phyloP scores from a whole-genome alignment of 345 rosid species.

The Aurinia saxatilis region DNA sequence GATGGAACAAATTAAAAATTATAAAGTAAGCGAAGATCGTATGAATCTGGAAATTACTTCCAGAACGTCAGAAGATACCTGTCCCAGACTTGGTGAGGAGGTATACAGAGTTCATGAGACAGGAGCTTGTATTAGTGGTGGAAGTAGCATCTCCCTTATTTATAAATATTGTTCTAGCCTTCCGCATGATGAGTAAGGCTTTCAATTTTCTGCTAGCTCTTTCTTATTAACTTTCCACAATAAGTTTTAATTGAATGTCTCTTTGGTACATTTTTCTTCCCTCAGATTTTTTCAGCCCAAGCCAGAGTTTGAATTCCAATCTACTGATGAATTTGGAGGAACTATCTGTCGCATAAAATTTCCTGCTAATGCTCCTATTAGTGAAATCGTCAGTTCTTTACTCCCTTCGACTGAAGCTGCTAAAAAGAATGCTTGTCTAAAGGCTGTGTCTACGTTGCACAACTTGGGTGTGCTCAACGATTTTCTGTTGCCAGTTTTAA shows the following conservation, averaged over 20 bases:
- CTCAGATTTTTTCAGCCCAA: conserved; percentile 76
- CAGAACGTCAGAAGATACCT: conserved; percentile 56
- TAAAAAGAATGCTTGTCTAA: conserved; percentile 72
- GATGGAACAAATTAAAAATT: conserved; percentile 53
- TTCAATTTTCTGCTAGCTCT: conserved; percentile 16
- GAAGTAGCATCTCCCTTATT: conserved; percentile 72
- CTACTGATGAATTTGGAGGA: conserved; percentile 60
- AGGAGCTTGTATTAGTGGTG: conserved; percentile 76
- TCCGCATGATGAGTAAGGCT: conserved; percentile 84
- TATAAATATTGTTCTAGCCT: conserved; percentile 82
- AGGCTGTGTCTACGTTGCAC: conserved; percentile 79
- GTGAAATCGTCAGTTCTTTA: conserved; percentile 47
- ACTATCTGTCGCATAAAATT: conserved; percentile 61
- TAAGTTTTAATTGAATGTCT: conserved; percentile 7
- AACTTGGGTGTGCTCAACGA: conserved; percentile 64
- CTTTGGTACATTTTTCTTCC: conserved; percentile 23
- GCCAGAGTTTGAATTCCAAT: conserved; percentile 55
- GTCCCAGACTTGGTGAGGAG: conserved; percentile 43
- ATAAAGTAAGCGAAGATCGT: conserved; percentile 46
- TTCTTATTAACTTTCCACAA: neutral
- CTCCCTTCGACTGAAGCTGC: conserved; percentile 69
- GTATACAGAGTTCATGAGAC: conserved; percentile 63
- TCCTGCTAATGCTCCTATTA: conserved; percentile 81
- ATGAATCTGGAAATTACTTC: conserved; percentile 68
- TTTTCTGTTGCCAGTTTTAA: conserved; percentile 49